Evolutionary conservation across 495 filamentous ascomycete species (phyloP).

Genomic region (Massariosphaeria phaeospora): DNA sequence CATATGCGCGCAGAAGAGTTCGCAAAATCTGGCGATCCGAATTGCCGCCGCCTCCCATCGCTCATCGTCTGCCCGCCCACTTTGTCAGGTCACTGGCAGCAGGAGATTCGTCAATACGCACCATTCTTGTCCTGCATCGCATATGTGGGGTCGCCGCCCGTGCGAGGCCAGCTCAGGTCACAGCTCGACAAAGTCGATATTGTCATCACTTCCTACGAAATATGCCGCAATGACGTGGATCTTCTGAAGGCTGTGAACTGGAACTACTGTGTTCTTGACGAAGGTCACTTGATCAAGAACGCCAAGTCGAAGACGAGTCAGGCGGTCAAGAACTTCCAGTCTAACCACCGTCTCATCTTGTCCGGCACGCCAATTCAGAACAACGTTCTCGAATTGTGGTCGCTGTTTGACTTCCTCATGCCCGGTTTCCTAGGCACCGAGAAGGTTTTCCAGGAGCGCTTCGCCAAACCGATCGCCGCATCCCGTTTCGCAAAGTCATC

Average conservation of each 20-base stretch:
- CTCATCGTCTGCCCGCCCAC: constrained; percentile 95
- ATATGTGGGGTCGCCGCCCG: constrained; percentile 81
- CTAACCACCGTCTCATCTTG: constrained; percentile 91
- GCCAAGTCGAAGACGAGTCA: constrained; percentile 87
- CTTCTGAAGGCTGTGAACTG: constrained; percentile 76
- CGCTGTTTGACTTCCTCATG: constrained; percentile 98
- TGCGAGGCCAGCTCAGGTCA: constrained; percentile 64
- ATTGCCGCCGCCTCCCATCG: constrained; percentile 76
- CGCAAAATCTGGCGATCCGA: constrained; percentile 66
- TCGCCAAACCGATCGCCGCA: constrained; percentile 94
- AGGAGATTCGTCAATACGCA: constrained; percentile 90
- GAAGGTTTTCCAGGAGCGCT: constrained; percentile 95
- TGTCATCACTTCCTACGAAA: constrained; percentile 95
- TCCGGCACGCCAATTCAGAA: constrained; percentile 98
- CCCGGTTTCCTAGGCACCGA: constrained; percentile 97
- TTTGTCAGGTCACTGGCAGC: constrained; percentile 97
- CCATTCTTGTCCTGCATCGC: constrained; percentile 85
- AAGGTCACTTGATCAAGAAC: constrained; percentile 98
- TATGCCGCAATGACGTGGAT: constrained; percentile 89
- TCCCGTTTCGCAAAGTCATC: constrained; percentile 93
- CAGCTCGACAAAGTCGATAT: constrained; percentile 73
- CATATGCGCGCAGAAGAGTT: constrained; percentile 88
- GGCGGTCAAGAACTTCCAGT: constrained; percentile 79
- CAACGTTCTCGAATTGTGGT: constrained; percentile 97
- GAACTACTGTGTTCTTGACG: constrained; percentile 97